Evolutionary conservation across 2,329 filamentous ascomycete genomes (phyloP).

Genomic region (Metarhizium rileyi): DNA sequence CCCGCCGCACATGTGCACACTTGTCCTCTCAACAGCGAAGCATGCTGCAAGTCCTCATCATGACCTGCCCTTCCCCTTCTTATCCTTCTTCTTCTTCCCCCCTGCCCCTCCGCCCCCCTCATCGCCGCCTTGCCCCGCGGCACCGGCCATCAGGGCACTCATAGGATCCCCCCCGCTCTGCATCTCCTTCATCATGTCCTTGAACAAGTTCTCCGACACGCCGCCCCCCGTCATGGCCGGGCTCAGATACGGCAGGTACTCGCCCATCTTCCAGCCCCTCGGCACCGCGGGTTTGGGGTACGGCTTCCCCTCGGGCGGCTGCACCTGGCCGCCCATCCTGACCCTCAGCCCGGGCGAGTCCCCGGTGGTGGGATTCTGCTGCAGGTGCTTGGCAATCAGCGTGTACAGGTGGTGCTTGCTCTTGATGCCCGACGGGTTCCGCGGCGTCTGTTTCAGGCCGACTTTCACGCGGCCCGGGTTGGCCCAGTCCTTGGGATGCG

Average conservation of each 20-base stretch:
- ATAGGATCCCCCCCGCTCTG: slow-evolving; percentile 38
- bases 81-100: slow-evolving; percentile 38
- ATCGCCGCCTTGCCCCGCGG: slow-evolving; percentile 13
- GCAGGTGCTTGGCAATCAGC: slow-evolving; percentile 67
- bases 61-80: slow-evolving; percentile 34
- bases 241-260: slow-evolving; percentile 76
- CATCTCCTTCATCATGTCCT: slow-evolving; percentile 97
- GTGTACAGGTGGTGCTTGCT: slow-evolving; percentile 82
- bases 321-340: slow-evolving; percentile 61
- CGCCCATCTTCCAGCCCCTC: slow-evolving; percentile 82
- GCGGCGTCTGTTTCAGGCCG: slow-evolving; percentile 45
- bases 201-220: slow-evolving; percentile 86
- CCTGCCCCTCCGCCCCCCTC: slow-evolving; percentile 12
- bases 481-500: slow-evolving; percentile 93
- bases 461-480: slow-evolving; percentile 89
- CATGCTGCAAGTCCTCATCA: too few relatives aligned
- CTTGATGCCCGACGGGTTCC: slow-evolving; percentile 43
- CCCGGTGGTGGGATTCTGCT: slow-evolving; percentile 67
- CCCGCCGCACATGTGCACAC: too few relatives aligned
- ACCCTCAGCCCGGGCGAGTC: slow-evolving; percentile 58
- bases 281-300: slow-evolving; percentile 68
- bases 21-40: too few relatives aligned
- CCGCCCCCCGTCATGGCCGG: slow-evolving; percentile 82
- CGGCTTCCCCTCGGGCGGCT: slow-evolving; percentile 50
- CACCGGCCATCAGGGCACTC: slow-evolving; percentile 29